Conservation (phyloP, 768 basidiomycete genomes). For the Rhodocollybia butyracea region DNA sequence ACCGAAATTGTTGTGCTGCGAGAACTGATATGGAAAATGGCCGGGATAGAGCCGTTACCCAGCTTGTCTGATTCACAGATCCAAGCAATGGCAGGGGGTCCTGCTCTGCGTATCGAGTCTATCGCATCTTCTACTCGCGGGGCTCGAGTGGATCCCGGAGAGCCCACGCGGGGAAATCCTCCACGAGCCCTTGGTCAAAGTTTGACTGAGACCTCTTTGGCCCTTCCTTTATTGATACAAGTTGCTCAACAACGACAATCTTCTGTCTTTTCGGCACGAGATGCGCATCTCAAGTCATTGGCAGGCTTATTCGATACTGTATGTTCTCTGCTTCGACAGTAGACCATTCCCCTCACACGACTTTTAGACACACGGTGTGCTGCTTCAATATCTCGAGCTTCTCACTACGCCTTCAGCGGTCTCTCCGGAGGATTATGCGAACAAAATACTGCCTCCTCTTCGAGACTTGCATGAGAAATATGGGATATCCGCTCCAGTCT, state of each 20-base stretch:
- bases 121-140: constrained; percentile 78
- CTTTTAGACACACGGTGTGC: constrained; percentile 81
- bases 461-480: constrained; percentile 70
- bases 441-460: constrained; percentile 71
- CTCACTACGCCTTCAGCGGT: constrained; percentile 72
- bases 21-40: constrained; percentile 93
- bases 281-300: constrained; percentile 82
- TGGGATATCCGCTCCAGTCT: constrained; percentile 80
- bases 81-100: constrained; percentile 87
- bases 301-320: constrained; percentile 89
- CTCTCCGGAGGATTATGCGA: constrained; percentile 67
- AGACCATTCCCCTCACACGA: constrained; percentile 13
- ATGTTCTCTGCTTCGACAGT: constrained; percentile 28
- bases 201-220: constrained; percentile 67
- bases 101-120: constrained; percentile 82
- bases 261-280: constrained; percentile 70
- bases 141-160: constrained; percentile 63
- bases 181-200: constrained; percentile 63
- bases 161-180: constrained; percentile 62
- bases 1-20: constrained; percentile 90
- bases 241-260: constrained; percentile 89
- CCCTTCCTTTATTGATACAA: constrained; percentile 87
- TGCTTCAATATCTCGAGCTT: constrained; percentile 90
- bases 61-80: constrained; percentile 89
- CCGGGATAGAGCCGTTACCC: constrained; percentile 87